phyloP scores from a whole-genome alignment of 805 yeast species.

The Lipomyces mesembrius region DNA sequence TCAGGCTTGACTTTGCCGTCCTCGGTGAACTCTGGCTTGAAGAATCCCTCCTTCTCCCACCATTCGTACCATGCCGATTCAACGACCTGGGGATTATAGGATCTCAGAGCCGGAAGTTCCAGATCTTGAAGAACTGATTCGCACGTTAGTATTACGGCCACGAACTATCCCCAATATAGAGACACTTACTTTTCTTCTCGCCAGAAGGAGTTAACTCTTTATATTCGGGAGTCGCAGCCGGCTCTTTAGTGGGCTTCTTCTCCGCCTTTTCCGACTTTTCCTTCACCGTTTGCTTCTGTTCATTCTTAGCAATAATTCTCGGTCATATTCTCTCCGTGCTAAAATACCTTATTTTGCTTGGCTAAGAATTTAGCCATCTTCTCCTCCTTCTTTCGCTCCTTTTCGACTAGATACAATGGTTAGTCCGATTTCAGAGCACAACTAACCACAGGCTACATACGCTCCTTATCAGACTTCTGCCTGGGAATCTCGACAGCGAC shows the following conservation, averaged over 20 bases:
- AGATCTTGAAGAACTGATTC: conserved; percentile 64
- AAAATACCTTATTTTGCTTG: conserved; percentile 62
- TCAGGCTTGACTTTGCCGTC: conserved; percentile 79
- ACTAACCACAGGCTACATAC: conserved; percentile 20
- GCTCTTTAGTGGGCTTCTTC: conserved; percentile 67
- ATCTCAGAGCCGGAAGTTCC: conserved; percentile 91
- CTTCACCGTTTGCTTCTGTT: conserved; percentile 50
- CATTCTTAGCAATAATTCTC: conserved; percentile 3
- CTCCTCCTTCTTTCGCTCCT: conserved; percentile 89
- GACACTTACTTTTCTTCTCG: conserved; percentile 66
- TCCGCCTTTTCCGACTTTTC: conserved; percentile 49
- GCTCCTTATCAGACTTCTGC: conserved; percentile 40
- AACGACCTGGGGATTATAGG: conserved; percentile 89
- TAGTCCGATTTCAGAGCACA: background rate
- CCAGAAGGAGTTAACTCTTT: conserved; percentile 84
- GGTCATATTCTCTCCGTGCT: background rate
- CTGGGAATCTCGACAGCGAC: conserved; percentile 24
- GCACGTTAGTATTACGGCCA: background rate
- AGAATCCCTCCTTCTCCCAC: conserved; percentile 91
- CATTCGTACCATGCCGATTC: conserved; percentile 97
- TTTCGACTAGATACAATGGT: conserved; percentile 55
- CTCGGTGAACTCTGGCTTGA: conserved; percentile 79
- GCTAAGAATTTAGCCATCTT: conserved; percentile 89
- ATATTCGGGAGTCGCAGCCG: conserved; percentile 78
- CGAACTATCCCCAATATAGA: background rate